Conservation (phyloP, 352 stramenopile genomes). For the Globisporangium ultimum region DNA sequence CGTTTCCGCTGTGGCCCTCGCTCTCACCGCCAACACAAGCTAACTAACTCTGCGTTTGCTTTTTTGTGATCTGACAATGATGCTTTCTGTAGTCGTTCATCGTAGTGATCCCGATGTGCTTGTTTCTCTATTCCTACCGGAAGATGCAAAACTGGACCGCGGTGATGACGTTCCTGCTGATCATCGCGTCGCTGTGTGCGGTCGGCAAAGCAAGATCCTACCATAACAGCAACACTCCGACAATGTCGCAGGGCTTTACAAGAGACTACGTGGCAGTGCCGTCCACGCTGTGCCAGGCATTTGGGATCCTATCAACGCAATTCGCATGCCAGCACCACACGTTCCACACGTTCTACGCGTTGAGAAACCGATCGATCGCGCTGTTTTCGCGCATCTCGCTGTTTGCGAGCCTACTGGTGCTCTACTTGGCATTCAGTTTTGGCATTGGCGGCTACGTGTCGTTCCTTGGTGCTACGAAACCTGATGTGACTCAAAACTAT, state of each 20-base stretch:
- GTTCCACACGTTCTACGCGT: constrained; percentile 51
- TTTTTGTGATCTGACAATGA: neutral
- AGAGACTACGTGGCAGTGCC: constrained; percentile 52
- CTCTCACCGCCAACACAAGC: neutral
- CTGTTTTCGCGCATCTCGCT: constrained; percentile 33
- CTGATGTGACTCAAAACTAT: constrained; percentile 50
- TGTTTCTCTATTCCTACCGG: constrained; percentile 28
- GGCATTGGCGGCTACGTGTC: constrained; percentile 50
- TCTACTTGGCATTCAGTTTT: constrained; percentile 33
- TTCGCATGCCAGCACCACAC: constrained; percentile 47
- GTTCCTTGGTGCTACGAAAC: constrained; percentile 37
- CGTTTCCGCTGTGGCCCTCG: constrained; percentile 6
- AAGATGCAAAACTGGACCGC: constrained; percentile 24
- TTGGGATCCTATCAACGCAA: constrained; percentile 39
- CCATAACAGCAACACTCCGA: constrained; percentile 20
- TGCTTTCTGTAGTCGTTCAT: constrained; percentile 21
- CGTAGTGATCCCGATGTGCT: constrained; percentile 35
- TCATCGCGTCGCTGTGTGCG: constrained; percentile 26
- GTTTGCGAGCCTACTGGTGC: constrained; percentile 24
- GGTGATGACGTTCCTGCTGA: constrained; percentile 20
- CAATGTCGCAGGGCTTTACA: constrained; percentile 26
- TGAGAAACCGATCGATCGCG: constrained; percentile 29
- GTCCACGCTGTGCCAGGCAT: constrained; percentile 36
- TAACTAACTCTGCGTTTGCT: neutral
- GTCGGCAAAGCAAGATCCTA: constrained; percentile 25